Evolutionary conservation across 768 basidiomycete genomes (phyloP), one percentile per base, ranked within the genome.

Genomic region (Collybia sp.): DNA sequence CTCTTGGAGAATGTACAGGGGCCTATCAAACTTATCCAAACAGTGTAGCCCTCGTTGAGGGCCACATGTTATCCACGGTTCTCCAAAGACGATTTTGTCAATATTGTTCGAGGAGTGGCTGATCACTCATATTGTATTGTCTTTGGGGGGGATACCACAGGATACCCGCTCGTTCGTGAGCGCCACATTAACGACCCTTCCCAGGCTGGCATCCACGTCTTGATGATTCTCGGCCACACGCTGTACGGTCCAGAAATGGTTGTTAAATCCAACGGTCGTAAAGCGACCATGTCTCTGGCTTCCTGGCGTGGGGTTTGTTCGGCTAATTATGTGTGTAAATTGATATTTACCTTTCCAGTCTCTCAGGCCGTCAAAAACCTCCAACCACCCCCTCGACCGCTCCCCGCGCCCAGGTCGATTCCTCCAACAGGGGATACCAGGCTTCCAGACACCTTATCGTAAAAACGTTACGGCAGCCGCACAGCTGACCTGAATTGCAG

Each of bases 51-150:
- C 33, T 19, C 42, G 43, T 30, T 32, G 34, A 40, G 53, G 54
- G 52, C 44, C 57, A 51, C 58, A 49, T 47, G 58, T 54, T 51
- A 49, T 59, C 52, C 58, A 56, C 53, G 58, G 55, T 43, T 45
- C 43, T 35, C 44, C 50, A 17, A 18, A 50, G 5, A 34, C 47
- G 25, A 33, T 49, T 30, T 30, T 52, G 30, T 34, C 48, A 30
- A 47, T 31, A 42, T 49, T 55, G 37, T 39, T 39, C 31, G 39
- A 53, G 47, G 51, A 30, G 33, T 42, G 49, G 49, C 13, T 20
- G 25, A 55, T 56, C 30, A 50, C 46, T 2, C 55, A 55, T 35
- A 36, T 55, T n/a, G 48, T 53, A 15, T 55, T n/a, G 48, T 53
- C n/a, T 55, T 47, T 44, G 55, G 55, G 44, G 46, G 42, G 20